Base-by-base conservation (phyloP, 768 basidiomycete genomes). In the Phlebiopsis gigantea region DNA sequence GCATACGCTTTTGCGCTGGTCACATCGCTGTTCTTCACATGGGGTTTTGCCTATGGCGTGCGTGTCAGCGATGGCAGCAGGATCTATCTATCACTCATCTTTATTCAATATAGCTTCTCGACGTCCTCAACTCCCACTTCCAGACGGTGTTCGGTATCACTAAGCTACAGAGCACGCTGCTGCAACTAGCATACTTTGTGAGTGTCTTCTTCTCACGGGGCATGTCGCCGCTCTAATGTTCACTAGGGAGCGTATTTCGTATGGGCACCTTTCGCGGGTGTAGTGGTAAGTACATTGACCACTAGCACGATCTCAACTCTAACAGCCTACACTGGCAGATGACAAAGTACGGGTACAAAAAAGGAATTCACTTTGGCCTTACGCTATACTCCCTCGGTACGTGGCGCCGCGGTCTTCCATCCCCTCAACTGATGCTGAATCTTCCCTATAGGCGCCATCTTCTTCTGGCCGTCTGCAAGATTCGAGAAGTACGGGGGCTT, bases 391-490 rank as follows among this genome's bases (percentile, higher is more conserved):
- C 83, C 12, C 71, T 82, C 28, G 81, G 79, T 77, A 63, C 42
- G 69, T 31, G 31, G 57, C 61, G 15, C 15, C 15, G 14, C 15
- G 15, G 14, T 17, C 31, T 17, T 2, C 47, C n/a, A 2, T 3
- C 60, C 66, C 17, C 51, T 22, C 39, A 43, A 46, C 44, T 45
- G 34, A 39, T 45, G 30, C 42, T 50, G 5, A 31, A 31, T 22
- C 30, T 6, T 45, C 39, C 41, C 58, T 59, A 42, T 69, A 72
- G 87, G 88, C 48, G 88, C 87, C 22, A 76, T 90, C 59, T 83
- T 88, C 69, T 90, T 88, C 75, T 89, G 87, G 88, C 85, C 87
- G 17, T 85, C 83, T 42, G 86, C 87, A 34, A 81, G 78, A 62
- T 88, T 77, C 65, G 73, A 73, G 53, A 82, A 78, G 62, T 90